Conservation (phyloP, 805 yeast genomes). For the Hanseniaspora clermontiae region DNA sequence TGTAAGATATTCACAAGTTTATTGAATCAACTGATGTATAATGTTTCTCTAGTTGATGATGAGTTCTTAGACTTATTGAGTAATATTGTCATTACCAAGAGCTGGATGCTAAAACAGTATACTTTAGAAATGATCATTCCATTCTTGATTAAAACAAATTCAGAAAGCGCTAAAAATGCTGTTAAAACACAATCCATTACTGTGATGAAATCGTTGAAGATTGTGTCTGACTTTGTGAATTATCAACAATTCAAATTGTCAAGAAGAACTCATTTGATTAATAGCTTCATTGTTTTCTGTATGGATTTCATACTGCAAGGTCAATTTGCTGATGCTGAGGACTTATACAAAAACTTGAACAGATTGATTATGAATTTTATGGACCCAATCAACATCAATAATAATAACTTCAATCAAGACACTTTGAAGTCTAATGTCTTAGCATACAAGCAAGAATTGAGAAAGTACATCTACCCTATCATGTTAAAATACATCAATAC, state of each 20-base stretch:
- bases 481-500: constrained; percentile 48
- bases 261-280: constrained; percentile 59
- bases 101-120: constrained; percentile 56
- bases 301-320: constrained; percentile 29
- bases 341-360: constrained; percentile 33
- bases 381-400: constrained; percentile 45
- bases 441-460: constrained; percentile 43
- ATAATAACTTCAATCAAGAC: constrained; percentile 24
- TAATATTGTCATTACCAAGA: constrained; percentile 25
- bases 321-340: constrained; percentile 13
- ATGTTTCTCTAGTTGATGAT: background rate
- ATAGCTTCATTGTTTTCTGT: constrained; percentile 36
- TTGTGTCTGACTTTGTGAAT: constrained; percentile 48
- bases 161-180: background rate
- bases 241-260: constrained; percentile 58
- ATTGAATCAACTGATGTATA: background rate
- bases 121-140: constrained; percentile 44
- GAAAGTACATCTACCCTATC: constrained; percentile 46
- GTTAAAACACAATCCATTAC: background rate
- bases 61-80: constrained; percentile 1
- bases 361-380: constrained; percentile 57
- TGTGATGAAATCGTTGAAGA: constrained; percentile 17
- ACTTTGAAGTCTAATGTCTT: constrained; percentile 44
- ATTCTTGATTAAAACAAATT: constrained; percentile 26
- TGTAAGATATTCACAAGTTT: background rate